phyloP scores from a whole-genome alignment of 352 stramenopile species.

The Globisporangium apiculatum region DNA sequence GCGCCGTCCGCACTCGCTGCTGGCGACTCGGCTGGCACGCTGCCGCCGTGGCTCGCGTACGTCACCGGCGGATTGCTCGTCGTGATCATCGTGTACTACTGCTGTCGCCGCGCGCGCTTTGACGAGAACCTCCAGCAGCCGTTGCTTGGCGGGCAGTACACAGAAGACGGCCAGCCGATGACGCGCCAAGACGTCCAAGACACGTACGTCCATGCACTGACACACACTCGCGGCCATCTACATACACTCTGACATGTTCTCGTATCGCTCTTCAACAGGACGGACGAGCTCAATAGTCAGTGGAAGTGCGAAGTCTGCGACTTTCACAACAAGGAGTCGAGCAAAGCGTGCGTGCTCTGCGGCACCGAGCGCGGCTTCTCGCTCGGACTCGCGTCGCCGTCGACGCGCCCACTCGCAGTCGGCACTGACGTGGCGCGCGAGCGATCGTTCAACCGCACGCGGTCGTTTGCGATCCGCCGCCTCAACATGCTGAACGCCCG shows the following conservation, averaged over 20 bases:
- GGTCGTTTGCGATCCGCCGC: slow-evolving; percentile 80
- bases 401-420: slow-evolving; percentile 23
- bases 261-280: slow-evolving; percentile 13
- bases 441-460: slow-evolving; percentile 78
- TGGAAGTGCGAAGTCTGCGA: slow-evolving; percentile 87
- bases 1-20: slow-evolving; percentile 21
- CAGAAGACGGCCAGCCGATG: slow-evolving; percentile 80
- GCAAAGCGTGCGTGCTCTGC: slow-evolving; percentile 71
- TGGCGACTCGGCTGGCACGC: slow-evolving; percentile 22
- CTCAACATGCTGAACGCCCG: slow-evolving; percentile 84
- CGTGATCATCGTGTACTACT: slow-evolving; percentile 88
- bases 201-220: slow-evolving; percentile 15
- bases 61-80: slow-evolving; percentile 75
- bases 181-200: slow-evolving; percentile 84
- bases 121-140: slow-evolving; percentile 84
- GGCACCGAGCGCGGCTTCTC: slow-evolving; percentile 79
- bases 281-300: slow-evolving; percentile 72
- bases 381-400: slow-evolving; percentile 50
- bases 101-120: slow-evolving; percentile 77
- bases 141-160: slow-evolving; percentile 81
- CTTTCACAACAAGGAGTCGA: slow-evolving; percentile 83
- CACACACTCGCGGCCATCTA: slow-evolving; percentile 22
- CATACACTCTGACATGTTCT: not conserved
- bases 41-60: slow-evolving; percentile 80
- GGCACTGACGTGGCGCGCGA: slow-evolving; percentile 36